Evolutionary conservation across 2,329 filamentous ascomycete species (phyloP), one percentile per base, ranked within the genome.

Genomic region (Tolypocladium paradoxum): DNA sequence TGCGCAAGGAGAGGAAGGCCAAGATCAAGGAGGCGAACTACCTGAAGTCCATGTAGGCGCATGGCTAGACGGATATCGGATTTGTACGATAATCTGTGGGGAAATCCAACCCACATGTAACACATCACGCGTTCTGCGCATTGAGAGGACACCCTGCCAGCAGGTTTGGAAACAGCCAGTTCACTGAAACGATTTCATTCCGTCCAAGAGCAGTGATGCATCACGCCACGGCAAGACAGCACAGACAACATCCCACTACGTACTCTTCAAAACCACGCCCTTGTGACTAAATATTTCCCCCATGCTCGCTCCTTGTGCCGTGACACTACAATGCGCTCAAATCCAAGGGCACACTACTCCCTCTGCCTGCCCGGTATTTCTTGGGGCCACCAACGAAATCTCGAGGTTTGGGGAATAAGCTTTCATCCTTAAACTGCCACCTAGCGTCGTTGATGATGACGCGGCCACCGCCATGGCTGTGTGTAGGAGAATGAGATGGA

Each of bases 301-400:
- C 43, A n/a, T 31, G 24, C 43, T 46, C 24, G 14, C 40, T 46
- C 16, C 24, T 18, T n/a, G 43, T 46, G 16, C 16, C 24, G 43
- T 29, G 36, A 48, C 11, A 9, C 45, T 54, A 58, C 49, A 61
- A 55, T 33, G 78, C 75, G 59, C 76, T 82, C 65, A 99, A 70
- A 73, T 97, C 89, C 61, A 97, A 74, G 33, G 93, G 93, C 60
- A 97, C 91, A 74, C 88, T 96, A 72, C 90, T 96, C 34, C 90
- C 92, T 65, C 92, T 81, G 9, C 93, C 93, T 36, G 93, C 93
- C 57, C 92, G 79, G 70, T 97, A 99, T 66, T 82, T 83, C 67
- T 87, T 90, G 22, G 78, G 72, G 4, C 81, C 83, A n/a, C 86
- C 87, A 1, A 76, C 71, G 64, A 95, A 96, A 2, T 87, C 83